Percentiles rank a stretch among this genome's conserved stretches.
phyloP scores from a whole-genome alignment of 345 rosid genomes.

The Aquilaria sinensis region DNA sequence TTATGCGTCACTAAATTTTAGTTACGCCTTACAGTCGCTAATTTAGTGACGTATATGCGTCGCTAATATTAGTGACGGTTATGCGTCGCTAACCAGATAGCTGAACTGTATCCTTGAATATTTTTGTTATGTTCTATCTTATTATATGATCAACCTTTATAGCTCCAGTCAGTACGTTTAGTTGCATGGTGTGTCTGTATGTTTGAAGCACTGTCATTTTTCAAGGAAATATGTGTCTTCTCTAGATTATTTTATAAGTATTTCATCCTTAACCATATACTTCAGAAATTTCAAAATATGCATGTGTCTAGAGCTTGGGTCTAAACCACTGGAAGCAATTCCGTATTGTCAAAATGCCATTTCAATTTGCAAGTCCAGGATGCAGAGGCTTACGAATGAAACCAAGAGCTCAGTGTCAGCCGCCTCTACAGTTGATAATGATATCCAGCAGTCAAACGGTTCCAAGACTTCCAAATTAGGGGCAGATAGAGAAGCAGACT shows the following conservation, averaged over 20 bases:
- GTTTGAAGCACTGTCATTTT: too few relatives aligned
- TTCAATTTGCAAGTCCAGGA: slow-evolving; percentile 59
- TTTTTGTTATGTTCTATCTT: background rate
- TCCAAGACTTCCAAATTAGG: slow-evolving; percentile 31
- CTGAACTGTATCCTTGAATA: slow-evolving; percentile 84
- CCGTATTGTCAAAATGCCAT: slow-evolving; percentile 77
- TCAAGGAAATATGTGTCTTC: too few relatives aligned
- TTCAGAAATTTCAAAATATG: slow-evolving; percentile 84
- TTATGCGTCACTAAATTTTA: too few relatives aligned
- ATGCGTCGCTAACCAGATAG: too few relatives aligned
- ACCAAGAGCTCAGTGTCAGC: slow-evolving; percentile 44
- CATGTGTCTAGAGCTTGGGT: slow-evolving; percentile 79
- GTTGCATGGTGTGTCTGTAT: background rate
- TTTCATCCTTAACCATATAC: slow-evolving; percentile 35
- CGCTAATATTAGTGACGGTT: too few relatives aligned
- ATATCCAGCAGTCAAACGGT: slow-evolving; percentile 44
- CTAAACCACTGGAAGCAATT: slow-evolving; percentile 71
- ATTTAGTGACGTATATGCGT: too few relatives aligned
- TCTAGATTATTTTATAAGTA: too few relatives aligned
- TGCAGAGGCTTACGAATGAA: slow-evolving; percentile 56
- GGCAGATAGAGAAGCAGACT: slow-evolving; percentile 63
- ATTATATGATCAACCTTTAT: background rate
- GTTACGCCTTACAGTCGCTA: too few relatives aligned
- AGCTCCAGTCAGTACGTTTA: background rate
- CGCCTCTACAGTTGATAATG: slow-evolving; percentile 37